Conservation (phyloP, 768 basidiomycete species). For the Tylopilus sp. region DNA sequence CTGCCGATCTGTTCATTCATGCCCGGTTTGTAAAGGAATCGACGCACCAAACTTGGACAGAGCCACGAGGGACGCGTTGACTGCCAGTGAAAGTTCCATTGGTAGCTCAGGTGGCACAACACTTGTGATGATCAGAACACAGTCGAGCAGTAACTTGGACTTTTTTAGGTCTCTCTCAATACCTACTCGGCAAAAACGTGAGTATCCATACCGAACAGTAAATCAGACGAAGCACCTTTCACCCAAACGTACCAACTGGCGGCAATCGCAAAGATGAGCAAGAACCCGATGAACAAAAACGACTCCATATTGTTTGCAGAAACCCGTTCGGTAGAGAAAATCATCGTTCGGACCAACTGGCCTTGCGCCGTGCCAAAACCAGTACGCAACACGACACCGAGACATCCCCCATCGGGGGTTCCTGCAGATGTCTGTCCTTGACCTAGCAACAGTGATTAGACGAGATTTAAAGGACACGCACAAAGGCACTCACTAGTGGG, state of each 20-base stretch:
- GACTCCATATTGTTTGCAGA: conserved; percentile 95
- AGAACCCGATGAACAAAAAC: conserved; percentile 97
- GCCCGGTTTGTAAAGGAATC: not conserved
- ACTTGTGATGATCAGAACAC: conserved; percentile 93
- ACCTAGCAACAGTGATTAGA: conserved; percentile 12
- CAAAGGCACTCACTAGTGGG: conserved; percentile 34
- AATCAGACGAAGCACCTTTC: conserved; percentile 57
- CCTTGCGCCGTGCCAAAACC: conserved; percentile 98
- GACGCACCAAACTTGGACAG: conserved; percentile 84
- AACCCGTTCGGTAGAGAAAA: conserved; percentile 95
- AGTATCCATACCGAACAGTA: not conserved
- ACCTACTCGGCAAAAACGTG: conserved; percentile 42
- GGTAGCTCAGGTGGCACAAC: conserved; percentile 98
- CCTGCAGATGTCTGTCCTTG: conserved; percentile 41
- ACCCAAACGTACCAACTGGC: conserved; percentile 99
- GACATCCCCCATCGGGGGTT: conserved; percentile 89
- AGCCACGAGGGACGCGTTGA: conserved; percentile 92
- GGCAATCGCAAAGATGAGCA: conserved; percentile 95
- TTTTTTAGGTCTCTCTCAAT: conserved; percentile 92
- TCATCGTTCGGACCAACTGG: conserved; percentile 97
- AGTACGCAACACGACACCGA: conserved; percentile 89
- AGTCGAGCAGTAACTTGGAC: conserved; percentile 91
- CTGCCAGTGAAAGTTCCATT: conserved; percentile 95
- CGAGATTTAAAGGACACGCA: not conserved
- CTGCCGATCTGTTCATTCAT: conserved; percentile 37